phyloP scores from a whole-genome alignment of 2,329 filamentous ascomycete species.

The Neopestalotiopsis rosae region DNA sequence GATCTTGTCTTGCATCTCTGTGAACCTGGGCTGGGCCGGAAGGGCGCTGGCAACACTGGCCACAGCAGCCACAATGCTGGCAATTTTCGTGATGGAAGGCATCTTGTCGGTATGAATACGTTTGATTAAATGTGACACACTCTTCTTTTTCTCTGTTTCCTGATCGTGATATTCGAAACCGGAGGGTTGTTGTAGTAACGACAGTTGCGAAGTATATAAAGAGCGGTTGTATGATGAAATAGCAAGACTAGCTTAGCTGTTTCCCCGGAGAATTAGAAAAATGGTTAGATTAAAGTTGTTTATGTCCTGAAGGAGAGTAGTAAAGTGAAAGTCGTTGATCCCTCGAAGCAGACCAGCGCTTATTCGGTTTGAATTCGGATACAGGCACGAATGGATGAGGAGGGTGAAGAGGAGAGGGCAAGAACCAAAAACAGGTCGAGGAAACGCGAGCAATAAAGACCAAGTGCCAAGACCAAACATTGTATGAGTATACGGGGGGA shows the following conservation, averaged over 20 bases:
- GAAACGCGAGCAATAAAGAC: constrained; percentile 36
- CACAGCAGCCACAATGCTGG: constrained; percentile 48
- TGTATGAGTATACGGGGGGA: constrained; percentile 12
- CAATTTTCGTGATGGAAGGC: constrained; percentile 53
- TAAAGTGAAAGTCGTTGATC: constrained; percentile 39
- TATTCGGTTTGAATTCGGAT: constrained; percentile 37
- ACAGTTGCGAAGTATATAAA: constrained; percentile 22
- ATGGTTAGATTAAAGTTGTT: constrained; percentile 41
- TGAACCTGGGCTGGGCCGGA: constrained; percentile 50
- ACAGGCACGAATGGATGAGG: constrained; percentile 35
- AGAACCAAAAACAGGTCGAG: constrained; percentile 32
- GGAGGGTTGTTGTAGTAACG: constrained; percentile 17
- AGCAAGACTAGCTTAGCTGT: constrained; percentile 48
- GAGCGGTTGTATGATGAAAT: constrained; percentile 28
- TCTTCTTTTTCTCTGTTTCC: constrained; percentile 27
- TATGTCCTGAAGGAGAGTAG: constrained; percentile 37
- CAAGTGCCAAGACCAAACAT: constrained; percentile 22
- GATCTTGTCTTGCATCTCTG: constrained; percentile 49
- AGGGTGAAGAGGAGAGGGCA: constrained; percentile 36
- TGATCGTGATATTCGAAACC: constrained; percentile 21
- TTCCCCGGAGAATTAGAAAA: constrained; percentile 30
- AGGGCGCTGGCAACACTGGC: constrained; percentile 52
- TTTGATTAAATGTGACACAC: constrained; percentile 28
- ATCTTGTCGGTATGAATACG: constrained; percentile 40
- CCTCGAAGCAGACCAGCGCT: constrained; percentile 58